Evolutionary conservation across 192 early-diverging fungal species (phyloP), one percentile per base, ranked within the genome.

Genomic region (Spinellus fusiger): DNA sequence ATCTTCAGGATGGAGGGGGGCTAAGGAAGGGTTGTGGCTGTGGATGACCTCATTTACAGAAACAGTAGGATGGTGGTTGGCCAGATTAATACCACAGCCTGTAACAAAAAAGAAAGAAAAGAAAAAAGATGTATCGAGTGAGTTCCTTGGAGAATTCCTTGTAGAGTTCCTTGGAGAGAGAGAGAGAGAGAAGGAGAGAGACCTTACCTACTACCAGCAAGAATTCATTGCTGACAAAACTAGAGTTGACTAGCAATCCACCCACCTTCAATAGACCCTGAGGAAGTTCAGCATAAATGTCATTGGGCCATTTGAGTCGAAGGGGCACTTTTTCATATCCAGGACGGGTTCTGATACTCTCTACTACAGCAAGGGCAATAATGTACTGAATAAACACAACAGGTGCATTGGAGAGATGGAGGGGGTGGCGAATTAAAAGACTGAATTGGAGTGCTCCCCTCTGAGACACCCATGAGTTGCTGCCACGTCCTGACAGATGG

Each of bases 261-360:
- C 96, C 91, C 47, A 98, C 66, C 47, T 74, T 86, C 76, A 95
- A 94, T 56, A 85, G 65, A 44, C 68, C 67, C 27, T 74, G 31
- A 23, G 62, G 32, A 44, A 79, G 64, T 64, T 83, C 69, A 0
- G 81, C 90, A 72, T 99, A 99, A 20, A 99, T 80, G 65, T 99
- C 96, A 64, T 99, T 99, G 46, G 96, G 96, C 96, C 96, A 99
- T 73, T 99, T 99, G 48, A 99, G 71, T 31, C 83, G 80, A 56
- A 99, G 67, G 0, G 93, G 90, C 13, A 97, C 61, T 16, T 86
- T 69, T 64, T 89, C 89, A 68, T 91, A 93, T 5, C 89, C 93
- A 1, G 77, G 77, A 56, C 76, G 68, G 0, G 74, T 51, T 31
- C 83, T 75, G 20, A 97, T 73, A 7, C 89, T 86, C 65, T 92